Percentiles rank a stretch among this genome's conserved stretches.
These are phyloP conservation scores for Backusella mclennaniae DNA, from an alignment of 192 early-diverging fungal genomes.

Conservation along the genomic window DNA sequence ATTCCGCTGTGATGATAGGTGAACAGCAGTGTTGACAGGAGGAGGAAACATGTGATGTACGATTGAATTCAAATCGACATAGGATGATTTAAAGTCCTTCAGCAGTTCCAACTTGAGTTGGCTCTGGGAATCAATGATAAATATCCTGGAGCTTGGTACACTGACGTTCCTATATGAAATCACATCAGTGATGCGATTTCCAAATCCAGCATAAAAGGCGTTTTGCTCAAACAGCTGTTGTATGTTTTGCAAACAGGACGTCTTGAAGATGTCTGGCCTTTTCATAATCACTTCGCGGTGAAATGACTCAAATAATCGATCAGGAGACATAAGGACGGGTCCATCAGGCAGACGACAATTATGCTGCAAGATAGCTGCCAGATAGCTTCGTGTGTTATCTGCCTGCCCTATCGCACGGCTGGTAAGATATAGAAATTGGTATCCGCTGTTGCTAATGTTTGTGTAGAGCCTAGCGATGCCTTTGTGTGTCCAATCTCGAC, in stretches of 20 bases:
- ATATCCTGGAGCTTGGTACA: constrained; percentile 90
- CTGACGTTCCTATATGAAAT: constrained; percentile 91
- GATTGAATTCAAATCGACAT: constrained; percentile 85
- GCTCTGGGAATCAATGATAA: constrained; percentile 92
- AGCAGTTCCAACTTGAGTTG: constrained; percentile 90
- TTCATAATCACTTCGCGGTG: constrained; percentile 94
- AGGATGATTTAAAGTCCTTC: constrained; percentile 80
- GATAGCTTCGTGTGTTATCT: constrained; percentile 85
- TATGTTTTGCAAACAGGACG: constrained; percentile 90
- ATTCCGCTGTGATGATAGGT: background rate
- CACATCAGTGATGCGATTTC: constrained; percentile 90
- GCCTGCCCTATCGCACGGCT: constrained; percentile 93
- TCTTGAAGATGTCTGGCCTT: constrained; percentile 96
- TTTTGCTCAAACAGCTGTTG: constrained; percentile 80
- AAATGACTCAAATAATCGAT: constrained; percentile 88
- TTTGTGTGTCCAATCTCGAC: constrained; percentile 96
- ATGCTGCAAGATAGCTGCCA: constrained; percentile 86
- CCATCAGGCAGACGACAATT: constrained; percentile 90
- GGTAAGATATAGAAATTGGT: constrained; percentile 94
- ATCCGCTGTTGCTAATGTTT: constrained; percentile 90
- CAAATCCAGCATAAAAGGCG: constrained; percentile 96
- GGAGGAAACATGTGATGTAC: constrained; percentile 98
- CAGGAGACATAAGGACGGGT: constrained; percentile 94
- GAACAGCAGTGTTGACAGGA: constrained; percentile 38
- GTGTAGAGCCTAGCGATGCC: constrained; percentile 97